Conservation (phyloP, 345 rosid genomes). For the Moringa oleifera region DNA sequence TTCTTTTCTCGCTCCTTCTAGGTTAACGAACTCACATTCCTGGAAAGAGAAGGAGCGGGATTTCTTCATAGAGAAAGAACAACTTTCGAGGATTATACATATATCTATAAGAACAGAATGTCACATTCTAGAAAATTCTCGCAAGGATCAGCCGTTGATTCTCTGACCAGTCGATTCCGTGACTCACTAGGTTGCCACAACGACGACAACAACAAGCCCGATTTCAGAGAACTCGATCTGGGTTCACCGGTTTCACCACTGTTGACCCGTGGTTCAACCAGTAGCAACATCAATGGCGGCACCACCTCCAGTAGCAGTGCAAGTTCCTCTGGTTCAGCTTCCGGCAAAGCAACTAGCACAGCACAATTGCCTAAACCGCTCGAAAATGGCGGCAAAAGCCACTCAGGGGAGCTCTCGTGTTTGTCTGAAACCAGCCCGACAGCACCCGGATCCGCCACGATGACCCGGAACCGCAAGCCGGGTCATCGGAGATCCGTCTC, state of each 20-base stretch:
- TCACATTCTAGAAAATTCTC: constrained; percentile 46
- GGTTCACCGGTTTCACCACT: constrained; percentile 87
- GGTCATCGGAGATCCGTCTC: constrained; percentile 80
- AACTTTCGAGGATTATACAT: not conserved
- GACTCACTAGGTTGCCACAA: constrained; percentile 42
- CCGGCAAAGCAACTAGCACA: constrained; percentile 19
- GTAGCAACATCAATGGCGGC: constrained; percentile 5
- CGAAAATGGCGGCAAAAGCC: constrained; percentile 15
- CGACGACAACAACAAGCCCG: constrained; percentile 62
- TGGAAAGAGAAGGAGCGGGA: not conserved
- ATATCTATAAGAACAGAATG: constrained; percentile 18
- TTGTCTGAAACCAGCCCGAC: constrained; percentile 28
- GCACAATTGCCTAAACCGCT: constrained; percentile 24
- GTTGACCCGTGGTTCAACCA: constrained; percentile 29
- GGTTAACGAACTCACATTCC: not conserved
- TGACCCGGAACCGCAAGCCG: constrained; percentile 29
- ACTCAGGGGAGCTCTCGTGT: constrained; percentile 59
- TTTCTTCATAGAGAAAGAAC: not conserved
- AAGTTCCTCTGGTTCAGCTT: constrained; percentile 56
- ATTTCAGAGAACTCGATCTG: constrained; percentile 79
- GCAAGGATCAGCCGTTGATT: constrained; percentile 29
- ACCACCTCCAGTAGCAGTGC: constrained; percentile 38
- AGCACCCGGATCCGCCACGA: constrained; percentile 33
- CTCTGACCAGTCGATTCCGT: constrained; percentile 36
- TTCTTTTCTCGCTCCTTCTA: not conserved